A percentile compares a stretch with the other conserved stretches of the same genome.
phyloP scores from a whole-genome alignment of 257 asterid species.

The Solanum pimpinellifolium region DNA sequence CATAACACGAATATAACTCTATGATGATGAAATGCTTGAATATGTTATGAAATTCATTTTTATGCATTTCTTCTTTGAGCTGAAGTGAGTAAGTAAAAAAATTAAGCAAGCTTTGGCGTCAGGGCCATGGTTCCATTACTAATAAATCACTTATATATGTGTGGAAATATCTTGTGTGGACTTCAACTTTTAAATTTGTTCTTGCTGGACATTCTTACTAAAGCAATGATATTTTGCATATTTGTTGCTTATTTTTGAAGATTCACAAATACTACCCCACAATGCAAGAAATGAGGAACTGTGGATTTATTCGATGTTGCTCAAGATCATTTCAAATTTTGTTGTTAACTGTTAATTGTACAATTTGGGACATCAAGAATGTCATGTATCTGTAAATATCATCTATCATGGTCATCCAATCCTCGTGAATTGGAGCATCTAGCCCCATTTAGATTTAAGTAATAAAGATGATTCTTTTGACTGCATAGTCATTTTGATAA shows the following conservation, averaged over 20 bases:
- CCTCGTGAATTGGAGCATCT: neutral
- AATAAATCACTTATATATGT: neutral
- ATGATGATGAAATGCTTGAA: neutral
- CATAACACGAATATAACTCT: neutral
- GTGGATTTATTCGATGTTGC: neutral
- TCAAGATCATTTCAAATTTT: neutral
- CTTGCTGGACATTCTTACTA: neutral
- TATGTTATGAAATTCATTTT: neutral
- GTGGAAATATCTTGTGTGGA: neutral
- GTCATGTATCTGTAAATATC: neutral
- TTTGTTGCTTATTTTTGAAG: neutral
- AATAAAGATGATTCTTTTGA: neutral
- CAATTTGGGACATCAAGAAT: neutral
- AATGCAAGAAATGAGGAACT: neutral
- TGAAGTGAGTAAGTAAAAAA: neutral
- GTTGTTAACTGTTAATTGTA: neutral
- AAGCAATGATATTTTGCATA: neutral
- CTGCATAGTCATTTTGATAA: neutral
- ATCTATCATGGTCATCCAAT: neutral
- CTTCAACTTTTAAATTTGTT: neutral
- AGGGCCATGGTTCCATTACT: neutral
- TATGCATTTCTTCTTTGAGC: neutral
- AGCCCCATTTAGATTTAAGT: neutral
- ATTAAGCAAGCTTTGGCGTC: neutral
- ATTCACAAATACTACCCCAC: neutral